Conservation (phyloP, 768 basidiomycete species). For the Lentinula boryana region DNA sequence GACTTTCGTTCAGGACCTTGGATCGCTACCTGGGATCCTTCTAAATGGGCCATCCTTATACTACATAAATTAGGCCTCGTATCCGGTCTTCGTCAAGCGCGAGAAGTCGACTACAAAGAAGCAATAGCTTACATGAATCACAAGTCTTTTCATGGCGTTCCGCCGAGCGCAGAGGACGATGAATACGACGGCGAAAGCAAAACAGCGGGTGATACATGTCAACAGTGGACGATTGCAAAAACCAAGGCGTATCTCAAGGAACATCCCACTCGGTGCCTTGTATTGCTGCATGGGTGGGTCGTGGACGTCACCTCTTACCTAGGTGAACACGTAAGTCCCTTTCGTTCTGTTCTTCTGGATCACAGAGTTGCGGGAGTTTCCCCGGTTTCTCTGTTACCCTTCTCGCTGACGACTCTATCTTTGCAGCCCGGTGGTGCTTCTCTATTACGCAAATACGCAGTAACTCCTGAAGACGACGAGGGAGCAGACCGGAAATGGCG, state of each 20-base stretch:
- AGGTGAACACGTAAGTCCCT: slow-evolving; percentile 57
- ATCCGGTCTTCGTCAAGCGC: slow-evolving; percentile 42
- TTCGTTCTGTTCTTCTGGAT: neutral
- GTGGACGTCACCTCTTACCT: slow-evolving; percentile 60
- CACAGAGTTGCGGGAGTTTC: neutral
- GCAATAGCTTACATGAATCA: slow-evolving; percentile 42
- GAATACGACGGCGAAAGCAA: slow-evolving; percentile 1
- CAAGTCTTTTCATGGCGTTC: slow-evolving; percentile 24
- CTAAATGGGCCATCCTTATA: slow-evolving; percentile 67
- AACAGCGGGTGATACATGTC: slow-evolving; percentile 17
- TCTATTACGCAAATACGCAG: slow-evolving; percentile 47
- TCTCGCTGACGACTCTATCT: neutral
- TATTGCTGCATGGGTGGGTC: slow-evolving; percentile 55
- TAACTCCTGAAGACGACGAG: slow-evolving; percentile 13
- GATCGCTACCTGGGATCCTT: slow-evolving; percentile 67
- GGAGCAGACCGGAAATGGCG: slow-evolving; percentile 17
- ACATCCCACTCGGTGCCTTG: slow-evolving; percentile 34
- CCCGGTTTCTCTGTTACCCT: neutral
- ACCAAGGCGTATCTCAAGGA: slow-evolving; percentile 12
- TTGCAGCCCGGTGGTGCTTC: slow-evolving; percentile 57
- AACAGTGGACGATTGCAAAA: slow-evolving; percentile 30
- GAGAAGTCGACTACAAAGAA: slow-evolving; percentile 40
- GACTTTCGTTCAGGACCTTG: slow-evolving; percentile 71
- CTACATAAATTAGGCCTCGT: slow-evolving; percentile 45
- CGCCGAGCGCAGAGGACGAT: slow-evolving; percentile 12